Base-by-base conservation (phyloP, 805 yeast species). In the Starmerella sirachaensis region DNA sequence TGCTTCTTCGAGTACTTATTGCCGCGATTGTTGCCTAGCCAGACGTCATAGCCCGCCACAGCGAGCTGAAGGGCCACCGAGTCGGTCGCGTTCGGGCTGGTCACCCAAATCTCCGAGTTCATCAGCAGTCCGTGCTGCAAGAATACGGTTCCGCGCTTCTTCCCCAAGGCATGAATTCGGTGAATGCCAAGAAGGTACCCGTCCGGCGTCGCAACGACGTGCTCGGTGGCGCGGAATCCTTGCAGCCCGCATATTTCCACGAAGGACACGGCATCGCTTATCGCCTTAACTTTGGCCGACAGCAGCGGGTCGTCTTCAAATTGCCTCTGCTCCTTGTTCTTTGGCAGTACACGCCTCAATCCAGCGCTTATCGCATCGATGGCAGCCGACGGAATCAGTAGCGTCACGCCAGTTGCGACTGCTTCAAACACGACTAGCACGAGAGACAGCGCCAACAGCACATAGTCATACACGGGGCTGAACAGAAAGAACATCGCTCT, bases 1-100 rank as follows among this genome's bases (percentile, higher is more conserved):
- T 88, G 94, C 50, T 85, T 85, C 42, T 78, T 76, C 3, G 93
- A 78, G 61, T 88, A 88, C 61, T 88, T 91, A 61, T 88, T 91
- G 9, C 94, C 94, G 41, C 94, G 67, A 54, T 83, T 84, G 57
- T 83, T 32, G 6, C 35, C 35, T 91, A 86, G 63, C 88, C 93
- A 88, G 5, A 88, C 96, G 53, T 91, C 97, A 58, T 76, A 88
- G 1, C 96, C 96, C 29, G 75, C 57, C 42, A 84, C 91, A 41
- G 78, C 78, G 23, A 88, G 65, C 2, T 73, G 62, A 55, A 81
- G 78, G 0, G 97, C 95, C 33, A 91, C 59, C 45, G 76, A 74
- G 32, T 66, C 63, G 46, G 59, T 42, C 42, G 69, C 64, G 42
- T 68, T 58, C 40, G 63, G 40, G 38, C 62, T 59, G 55, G 74